Conservation (phyloP, 1,139 yeast species). For the Yamadazyma trypodendri region DNA sequence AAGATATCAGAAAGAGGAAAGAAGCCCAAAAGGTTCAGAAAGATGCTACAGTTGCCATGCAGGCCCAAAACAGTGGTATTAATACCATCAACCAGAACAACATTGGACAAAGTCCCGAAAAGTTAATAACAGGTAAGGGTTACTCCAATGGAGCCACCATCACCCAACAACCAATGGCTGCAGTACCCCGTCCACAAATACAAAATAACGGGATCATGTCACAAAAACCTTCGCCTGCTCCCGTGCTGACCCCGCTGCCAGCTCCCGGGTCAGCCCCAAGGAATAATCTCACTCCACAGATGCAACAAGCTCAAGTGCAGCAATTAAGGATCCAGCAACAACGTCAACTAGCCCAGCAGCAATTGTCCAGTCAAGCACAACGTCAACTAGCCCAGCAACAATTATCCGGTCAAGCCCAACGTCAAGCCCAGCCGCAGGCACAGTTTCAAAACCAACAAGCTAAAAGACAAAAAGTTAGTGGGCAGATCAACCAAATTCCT, state of each 20-base stretch:
- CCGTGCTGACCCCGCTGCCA: neutral
- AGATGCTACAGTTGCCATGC: constrained; percentile 36
- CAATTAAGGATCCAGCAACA: constrained; percentile 19
- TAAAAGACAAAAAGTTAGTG: constrained; percentile 3
- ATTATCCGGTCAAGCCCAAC: constrained; percentile 14
- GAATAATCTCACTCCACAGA: constrained; percentile 2
- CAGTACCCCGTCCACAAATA: neutral
- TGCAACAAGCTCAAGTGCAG: constrained; percentile 11
- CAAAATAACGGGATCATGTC: neutral
- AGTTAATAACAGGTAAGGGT: constrained; percentile 8
- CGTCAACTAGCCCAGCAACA: constrained; percentile 16
- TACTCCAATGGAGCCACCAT: constrained; percentile 7
- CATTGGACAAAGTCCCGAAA: constrained; percentile 19
- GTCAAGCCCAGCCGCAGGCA: constrained; percentile 14
- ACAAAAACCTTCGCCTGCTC: constrained; percentile 7
- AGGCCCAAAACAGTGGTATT: constrained; percentile 30
- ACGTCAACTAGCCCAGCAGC: constrained; percentile 20
- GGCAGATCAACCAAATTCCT: constrained; percentile 9
- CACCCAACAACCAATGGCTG: constrained; percentile 3
- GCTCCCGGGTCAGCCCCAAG: constrained; percentile 3
- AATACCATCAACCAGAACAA: constrained; percentile 41
- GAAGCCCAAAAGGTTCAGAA: constrained; percentile 45
- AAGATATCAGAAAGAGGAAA: constrained; percentile 45
- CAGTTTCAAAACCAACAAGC: constrained; percentile 18
- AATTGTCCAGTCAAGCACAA: constrained; percentile 13